These are phyloP conservation scores for Agrocybe praecox DNA, from an alignment of 768 basidiomycete species.

Conservation along the genomic window DNA sequence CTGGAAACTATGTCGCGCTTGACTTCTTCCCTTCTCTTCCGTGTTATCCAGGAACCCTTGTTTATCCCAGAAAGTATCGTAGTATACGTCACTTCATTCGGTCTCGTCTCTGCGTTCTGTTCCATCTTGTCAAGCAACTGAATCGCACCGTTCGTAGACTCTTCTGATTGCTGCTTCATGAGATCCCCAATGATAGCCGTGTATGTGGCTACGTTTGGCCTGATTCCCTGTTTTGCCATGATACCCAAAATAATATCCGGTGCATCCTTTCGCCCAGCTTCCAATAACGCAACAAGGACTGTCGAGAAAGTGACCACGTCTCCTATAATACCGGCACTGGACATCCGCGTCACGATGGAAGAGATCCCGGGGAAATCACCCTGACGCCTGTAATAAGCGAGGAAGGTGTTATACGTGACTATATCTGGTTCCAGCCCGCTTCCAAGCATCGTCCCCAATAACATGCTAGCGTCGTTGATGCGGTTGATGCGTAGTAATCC, in stretches of 20 bases:
- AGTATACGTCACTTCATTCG: conserved; percentile 87
- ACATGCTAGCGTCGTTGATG: conserved; percentile 37
- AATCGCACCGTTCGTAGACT: conserved; percentile 62
- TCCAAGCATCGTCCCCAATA: conserved; percentile 46
- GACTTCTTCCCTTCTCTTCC: conserved; percentile 45
- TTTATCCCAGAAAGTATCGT: conserved; percentile 74
- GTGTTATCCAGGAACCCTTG: conserved; percentile 53
- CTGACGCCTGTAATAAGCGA: conserved; percentile 65
- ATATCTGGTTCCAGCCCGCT: conserved; percentile 69
- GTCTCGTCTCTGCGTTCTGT: conserved; percentile 43
- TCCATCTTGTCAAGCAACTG: conserved; percentile 82
- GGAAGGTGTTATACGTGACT: conserved; percentile 79
- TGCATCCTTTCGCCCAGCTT: conserved; percentile 67
- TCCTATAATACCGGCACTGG: conserved; percentile 54
- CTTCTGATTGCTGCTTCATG: conserved; percentile 54
- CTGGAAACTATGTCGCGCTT: conserved; percentile 51
- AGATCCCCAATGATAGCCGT: conserved; percentile 80
- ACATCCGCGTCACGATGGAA: conserved; percentile 58
- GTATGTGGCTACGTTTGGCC: conserved; percentile 76
- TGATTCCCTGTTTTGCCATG: conserved; percentile 77
- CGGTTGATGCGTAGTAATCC: conserved; percentile 56
- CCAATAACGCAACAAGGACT: conserved; percentile 76
- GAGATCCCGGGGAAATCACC: conserved; percentile 67
- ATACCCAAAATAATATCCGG: conserved; percentile 61
- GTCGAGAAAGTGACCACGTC: conserved; percentile 90